Conservation (phyloP, 306 rosid species). For the Fagus sylvatica region DNA sequence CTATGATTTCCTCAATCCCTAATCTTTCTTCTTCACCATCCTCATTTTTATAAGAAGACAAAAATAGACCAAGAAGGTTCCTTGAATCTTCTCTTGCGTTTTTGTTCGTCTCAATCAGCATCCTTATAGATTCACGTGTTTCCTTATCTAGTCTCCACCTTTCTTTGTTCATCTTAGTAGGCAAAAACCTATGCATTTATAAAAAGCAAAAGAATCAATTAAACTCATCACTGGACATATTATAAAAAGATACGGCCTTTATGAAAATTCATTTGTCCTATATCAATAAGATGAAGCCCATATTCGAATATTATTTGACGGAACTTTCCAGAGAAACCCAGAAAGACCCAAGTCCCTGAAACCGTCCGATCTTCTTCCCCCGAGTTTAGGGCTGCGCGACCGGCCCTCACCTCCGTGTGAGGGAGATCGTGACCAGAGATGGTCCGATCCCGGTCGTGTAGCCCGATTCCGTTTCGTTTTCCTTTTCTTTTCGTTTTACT, state of each 20-base stretch:
- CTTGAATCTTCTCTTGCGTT: constrained; percentile 32
- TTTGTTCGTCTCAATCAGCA: constrained; percentile 41
- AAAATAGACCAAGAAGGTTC: constrained; percentile 52
- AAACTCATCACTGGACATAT: not conserved
- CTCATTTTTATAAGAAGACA: constrained; percentile 57
- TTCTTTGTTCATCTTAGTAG: constrained; percentile 69
- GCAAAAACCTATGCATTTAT: constrained; percentile 49
- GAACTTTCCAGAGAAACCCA: too few relatives aligned
- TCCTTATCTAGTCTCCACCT: constrained; percentile 70
- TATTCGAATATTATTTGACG: too few relatives aligned
- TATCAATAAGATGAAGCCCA: not conserved
- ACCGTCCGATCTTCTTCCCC: too few relatives aligned
- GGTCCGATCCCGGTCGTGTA: too few relatives aligned
- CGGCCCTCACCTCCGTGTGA: too few relatives aligned
- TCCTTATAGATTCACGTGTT: constrained; percentile 51
- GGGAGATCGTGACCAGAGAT: too few relatives aligned
- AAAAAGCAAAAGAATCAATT: constrained; percentile 3
- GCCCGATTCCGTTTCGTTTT: too few relatives aligned
- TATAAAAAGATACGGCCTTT: not conserved
- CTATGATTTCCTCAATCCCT: constrained; percentile 54
- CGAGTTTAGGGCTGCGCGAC: too few relatives aligned
- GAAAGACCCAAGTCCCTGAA: too few relatives aligned
- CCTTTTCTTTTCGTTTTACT: too few relatives aligned
- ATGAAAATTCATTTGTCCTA: not conserved
- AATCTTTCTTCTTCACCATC: constrained; percentile 60